Conservation (phyloP, 495 filamentous ascomycete species). For the Lophiotrema nucula region DNA sequence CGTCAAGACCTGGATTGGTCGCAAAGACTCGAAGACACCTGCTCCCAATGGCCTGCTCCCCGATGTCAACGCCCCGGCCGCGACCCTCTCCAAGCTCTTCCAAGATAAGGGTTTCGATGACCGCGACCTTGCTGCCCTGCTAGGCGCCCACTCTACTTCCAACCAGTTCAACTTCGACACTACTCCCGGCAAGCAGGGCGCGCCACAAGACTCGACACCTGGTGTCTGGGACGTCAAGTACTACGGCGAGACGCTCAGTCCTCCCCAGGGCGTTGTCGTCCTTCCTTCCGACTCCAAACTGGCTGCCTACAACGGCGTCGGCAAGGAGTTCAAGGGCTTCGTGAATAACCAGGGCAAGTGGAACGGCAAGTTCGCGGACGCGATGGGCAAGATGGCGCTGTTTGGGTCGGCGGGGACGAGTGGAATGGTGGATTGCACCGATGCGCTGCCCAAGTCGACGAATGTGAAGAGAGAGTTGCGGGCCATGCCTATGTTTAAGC, state of each 20-base stretch:
- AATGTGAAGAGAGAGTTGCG: conserved; percentile 21
- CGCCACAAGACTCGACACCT: conserved; percentile 35
- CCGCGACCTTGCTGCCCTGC: conserved; percentile 35
- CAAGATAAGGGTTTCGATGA: conserved; percentile 37
- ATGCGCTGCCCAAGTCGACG: conserved; percentile 27
- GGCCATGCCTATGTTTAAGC: conserved; percentile 17
- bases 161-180: conserved; percentile 25
- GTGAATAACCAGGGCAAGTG: conserved; percentile 38
- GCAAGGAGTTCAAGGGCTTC: conserved; percentile 40
- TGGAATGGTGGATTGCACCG: conserved; percentile 27
- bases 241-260: conserved; percentile 32
- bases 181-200: conserved; percentile 2
- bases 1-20: conserved; percentile 34
- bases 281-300: conserved; percentile 27
- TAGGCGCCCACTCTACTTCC: conserved; percentile 37
- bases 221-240: conserved; percentile 40
- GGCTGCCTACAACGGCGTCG: conserved; percentile 1
- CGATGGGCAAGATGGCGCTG: conserved; percentile 23
- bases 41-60: conserved; percentile 34
- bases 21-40: conserved; percentile 24
- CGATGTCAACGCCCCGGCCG: conserved; percentile 30
- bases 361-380: conserved; percentile 33
- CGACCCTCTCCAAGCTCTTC: conserved; percentile 32
- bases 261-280: conserved; percentile 20
- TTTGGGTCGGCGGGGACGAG: conserved; percentile 18